A percentile compares a stretch with the other conserved stretches of the same genome.
phyloP scores from a whole-genome alignment of 1,139 yeast genomes.

The Lodderomyces theae region DNA sequence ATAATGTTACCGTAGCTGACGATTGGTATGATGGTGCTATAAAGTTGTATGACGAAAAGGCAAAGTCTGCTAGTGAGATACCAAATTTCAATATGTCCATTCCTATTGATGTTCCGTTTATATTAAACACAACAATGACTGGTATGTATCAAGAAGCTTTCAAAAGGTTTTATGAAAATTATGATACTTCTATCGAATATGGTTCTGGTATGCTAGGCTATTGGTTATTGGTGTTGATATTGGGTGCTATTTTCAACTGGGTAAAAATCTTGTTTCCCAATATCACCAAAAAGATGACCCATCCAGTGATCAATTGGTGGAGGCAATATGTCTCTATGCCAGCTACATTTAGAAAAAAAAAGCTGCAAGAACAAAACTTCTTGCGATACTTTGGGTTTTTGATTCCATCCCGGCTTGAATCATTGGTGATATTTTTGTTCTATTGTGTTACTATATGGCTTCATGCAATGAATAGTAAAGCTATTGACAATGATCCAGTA shows the following conservation, averaged over 20 bases:
- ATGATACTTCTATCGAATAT: slow-evolving; percentile 38
- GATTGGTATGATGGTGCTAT: slow-evolving; percentile 8
- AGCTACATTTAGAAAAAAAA: slow-evolving; percentile 24
- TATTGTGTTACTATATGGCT: slow-evolving; percentile 44
- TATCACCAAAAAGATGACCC: slow-evolving; percentile 15
- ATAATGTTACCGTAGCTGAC: slow-evolving; percentile 15
- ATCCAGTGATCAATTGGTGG: slow-evolving; percentile 3
- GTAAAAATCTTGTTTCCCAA: slow-evolving; percentile 25
- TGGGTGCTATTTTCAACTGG: slow-evolving; percentile 45
- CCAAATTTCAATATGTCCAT: slow-evolving; percentile 21
- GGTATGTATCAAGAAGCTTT: slow-evolving; percentile 6
- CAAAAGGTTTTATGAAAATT: slow-evolving; percentile 25
- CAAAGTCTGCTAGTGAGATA: slow-evolving; percentile 19
- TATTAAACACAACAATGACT: neutral
- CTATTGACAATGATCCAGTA: slow-evolving; percentile 22
- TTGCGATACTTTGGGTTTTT: slow-evolving; percentile 18
- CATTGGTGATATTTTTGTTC: slow-evolving; percentile 34
- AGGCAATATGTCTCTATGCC: slow-evolving; percentile 21
- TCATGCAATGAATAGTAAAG: slow-evolving; percentile 22
- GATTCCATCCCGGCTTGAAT: slow-evolving; percentile 29
- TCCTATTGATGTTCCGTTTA: slow-evolving; percentile 6
- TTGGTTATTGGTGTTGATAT: slow-evolving; percentile 46
- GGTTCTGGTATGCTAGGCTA: slow-evolving; percentile 51
- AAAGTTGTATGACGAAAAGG: slow-evolving; percentile 5
- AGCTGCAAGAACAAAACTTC: slow-evolving; percentile 14